These are phyloP conservation scores for Umbelopsis isabellina DNA, from an alignment of 192 early-diverging fungal species.

Conservation along the genomic window DNA sequence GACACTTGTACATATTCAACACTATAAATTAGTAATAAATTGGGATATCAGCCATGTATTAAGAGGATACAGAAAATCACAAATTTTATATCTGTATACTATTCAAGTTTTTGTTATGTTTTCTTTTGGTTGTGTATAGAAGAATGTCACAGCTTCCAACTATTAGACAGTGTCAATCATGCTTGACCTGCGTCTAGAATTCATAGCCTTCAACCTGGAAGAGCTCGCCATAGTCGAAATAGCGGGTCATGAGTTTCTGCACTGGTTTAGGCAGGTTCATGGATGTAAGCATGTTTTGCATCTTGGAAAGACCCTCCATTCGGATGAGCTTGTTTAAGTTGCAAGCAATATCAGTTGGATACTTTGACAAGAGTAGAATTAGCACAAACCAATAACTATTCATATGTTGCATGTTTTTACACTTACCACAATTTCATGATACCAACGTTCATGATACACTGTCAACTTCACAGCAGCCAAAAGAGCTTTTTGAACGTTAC, in stretches of 20 bases:
- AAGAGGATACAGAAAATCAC: too few relatives aligned
- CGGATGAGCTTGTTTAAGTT: slow-evolving; percentile 86
- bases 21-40: background rate
- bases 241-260: slow-evolving; percentile 73
- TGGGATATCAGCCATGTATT: too few relatives aligned
- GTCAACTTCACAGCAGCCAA: slow-evolving; percentile 82
- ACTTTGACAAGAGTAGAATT: slow-evolving; percentile 46
- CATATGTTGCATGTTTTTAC: background rate
- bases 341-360: slow-evolving; percentile 85
- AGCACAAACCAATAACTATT: background rate
- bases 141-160: too few relatives aligned
- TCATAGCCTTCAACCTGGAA: slow-evolving; percentile 74
- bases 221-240: slow-evolving; percentile 68
- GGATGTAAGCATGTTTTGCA: slow-evolving; percentile 87
- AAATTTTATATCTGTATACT: too few relatives aligned
- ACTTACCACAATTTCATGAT: slow-evolving; percentile 85
- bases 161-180: too few relatives aligned
- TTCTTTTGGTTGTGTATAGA: too few relatives aligned
- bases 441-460: slow-evolving; percentile 87
- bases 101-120: too few relatives aligned
- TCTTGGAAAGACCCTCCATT: slow-evolving; percentile 88
- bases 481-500: slow-evolving; percentile 80
- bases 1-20: background rate
- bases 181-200: slow-evolving; percentile 46
- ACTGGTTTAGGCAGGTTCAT: slow-evolving; percentile 84